Conservation (phyloP, 106 monocot genomes). For the Narthecium ossifragum region DNA sequence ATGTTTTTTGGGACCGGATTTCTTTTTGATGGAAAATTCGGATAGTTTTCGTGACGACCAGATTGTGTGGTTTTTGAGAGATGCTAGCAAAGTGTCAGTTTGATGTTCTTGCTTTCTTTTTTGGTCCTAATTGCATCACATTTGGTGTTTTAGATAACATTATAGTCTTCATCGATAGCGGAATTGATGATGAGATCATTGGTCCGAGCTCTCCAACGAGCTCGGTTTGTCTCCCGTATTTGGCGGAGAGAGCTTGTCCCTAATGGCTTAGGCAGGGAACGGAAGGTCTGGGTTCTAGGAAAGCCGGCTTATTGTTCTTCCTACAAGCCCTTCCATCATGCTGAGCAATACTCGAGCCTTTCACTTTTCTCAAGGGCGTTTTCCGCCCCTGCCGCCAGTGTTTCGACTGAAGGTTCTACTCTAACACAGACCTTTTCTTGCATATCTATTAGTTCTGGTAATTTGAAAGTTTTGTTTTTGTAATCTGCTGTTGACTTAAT, state of each 20-base stretch:
- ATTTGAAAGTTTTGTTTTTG: background rate
- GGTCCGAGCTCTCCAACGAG: constrained; percentile 13
- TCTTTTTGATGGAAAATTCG: too few species aligned
- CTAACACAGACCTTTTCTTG: background rate
- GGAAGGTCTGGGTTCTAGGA: background rate
- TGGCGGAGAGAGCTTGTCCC: background rate
- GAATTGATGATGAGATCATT: constrained; percentile 10
- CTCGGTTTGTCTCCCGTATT: constrained; percentile 1
- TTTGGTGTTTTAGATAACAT: too few species aligned
- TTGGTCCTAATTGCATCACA: too few species aligned
- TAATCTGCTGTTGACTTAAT: background rate
- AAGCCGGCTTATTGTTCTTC: background rate
- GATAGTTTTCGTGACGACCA: too few species aligned
- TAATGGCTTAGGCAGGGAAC: background rate
- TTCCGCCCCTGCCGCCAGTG: background rate
- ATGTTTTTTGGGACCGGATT: too few species aligned
- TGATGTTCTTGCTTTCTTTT: too few species aligned
- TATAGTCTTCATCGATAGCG: too few species aligned
- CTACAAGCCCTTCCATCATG: background rate
- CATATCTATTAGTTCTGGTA: background rate
- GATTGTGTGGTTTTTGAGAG: too few species aligned
- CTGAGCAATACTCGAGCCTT: background rate
- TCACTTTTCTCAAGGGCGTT: constrained; percentile 6
- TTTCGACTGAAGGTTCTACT: constrained; percentile 3
- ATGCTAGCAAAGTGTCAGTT: too few species aligned